Conservation (phyloP, 345 rosid species). For the Salix suchowensis region DNA sequence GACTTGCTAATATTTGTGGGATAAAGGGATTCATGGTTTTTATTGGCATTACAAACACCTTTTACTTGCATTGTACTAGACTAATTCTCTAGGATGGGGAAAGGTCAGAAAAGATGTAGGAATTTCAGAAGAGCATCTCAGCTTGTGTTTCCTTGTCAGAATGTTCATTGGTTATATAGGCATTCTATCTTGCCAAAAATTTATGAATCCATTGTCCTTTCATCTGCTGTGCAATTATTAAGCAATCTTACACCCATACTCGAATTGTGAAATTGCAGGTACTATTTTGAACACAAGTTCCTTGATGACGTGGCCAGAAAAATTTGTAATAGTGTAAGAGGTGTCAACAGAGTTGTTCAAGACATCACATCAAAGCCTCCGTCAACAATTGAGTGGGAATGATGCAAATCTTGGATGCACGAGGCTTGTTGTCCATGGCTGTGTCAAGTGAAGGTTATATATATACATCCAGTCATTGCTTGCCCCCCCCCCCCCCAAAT, state of each 20-base stretch:
- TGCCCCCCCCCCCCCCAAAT: no score
- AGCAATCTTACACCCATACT: not conserved
- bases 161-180: not conserved
- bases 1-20: not conserved
- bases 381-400: conserved; percentile 98
- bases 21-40: not conserved
- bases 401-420: conserved; percentile 14
- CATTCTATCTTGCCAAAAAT: not conserved
- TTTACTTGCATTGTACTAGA: not conserved
- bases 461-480: not conserved
- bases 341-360: conserved; percentile 91
- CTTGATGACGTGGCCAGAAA: conserved; percentile 79
- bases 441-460: conserved; percentile 13
- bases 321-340: conserved; percentile 90
- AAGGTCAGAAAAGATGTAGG: not conserved
- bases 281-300: conserved; percentile 87
- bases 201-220: not conserved
- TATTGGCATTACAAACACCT: not conserved
- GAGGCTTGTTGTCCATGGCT: not conserved
- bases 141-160: not conserved
- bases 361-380: conserved; percentile 99
- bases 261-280: conserved; percentile 47
- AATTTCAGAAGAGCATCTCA: not conserved
- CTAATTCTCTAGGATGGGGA: not conserved
- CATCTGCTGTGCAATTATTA: not conserved